Conservation (phyloP, 2,329 filamentous ascomycete species). For the Ophiostoma piceae region DNA sequence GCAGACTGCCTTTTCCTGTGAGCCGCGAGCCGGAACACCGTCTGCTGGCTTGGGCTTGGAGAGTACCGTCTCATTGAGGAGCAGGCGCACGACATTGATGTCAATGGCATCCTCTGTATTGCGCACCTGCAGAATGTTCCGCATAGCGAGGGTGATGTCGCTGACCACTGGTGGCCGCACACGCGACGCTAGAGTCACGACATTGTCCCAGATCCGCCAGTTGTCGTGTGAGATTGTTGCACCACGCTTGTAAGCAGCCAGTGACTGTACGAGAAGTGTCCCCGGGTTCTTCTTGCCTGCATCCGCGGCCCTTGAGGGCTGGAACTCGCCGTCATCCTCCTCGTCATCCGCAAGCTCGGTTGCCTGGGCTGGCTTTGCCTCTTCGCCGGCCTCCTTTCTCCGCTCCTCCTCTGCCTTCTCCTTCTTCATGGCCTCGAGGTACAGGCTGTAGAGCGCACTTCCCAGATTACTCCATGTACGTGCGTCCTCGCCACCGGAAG, state of each 20-base stretch:
- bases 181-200: slow-evolving; percentile 78
- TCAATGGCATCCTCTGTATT: slow-evolving; percentile 77
- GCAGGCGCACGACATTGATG: slow-evolving; percentile 60
- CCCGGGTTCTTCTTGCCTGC: slow-evolving; percentile 46
- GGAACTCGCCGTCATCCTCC: slow-evolving; percentile 22
- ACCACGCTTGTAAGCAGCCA: slow-evolving; percentile 81
- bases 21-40: slow-evolving; percentile 50
- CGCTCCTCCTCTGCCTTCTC: slow-evolving; percentile 28
- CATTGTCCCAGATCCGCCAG: slow-evolving; percentile 94
- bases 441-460: slow-evolving; percentile 69
- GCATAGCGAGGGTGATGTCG: slow-evolving; percentile 71
- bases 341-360: slow-evolving; percentile 22
- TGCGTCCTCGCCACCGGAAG: slow-evolving; percentile 77
- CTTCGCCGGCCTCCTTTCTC: slow-evolving; percentile 31
- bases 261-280: slow-evolving; percentile 64
- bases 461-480: slow-evolving; percentile 94
- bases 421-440: slow-evolving; percentile 47
- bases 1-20: slow-evolving; percentile 58
- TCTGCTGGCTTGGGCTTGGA: slow-evolving; percentile 32
- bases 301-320: slow-evolving; percentile 28
- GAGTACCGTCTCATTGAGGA: slow-evolving; percentile 66
- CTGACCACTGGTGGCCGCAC: slow-evolving; percentile 67
- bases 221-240: slow-evolving; percentile 78
- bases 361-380: slow-evolving; percentile 27
- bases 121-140: slow-evolving; percentile 69